Conservation (phyloP, 2,329 filamentous ascomycete species). For the Microcyclosporella mali region DNA sequence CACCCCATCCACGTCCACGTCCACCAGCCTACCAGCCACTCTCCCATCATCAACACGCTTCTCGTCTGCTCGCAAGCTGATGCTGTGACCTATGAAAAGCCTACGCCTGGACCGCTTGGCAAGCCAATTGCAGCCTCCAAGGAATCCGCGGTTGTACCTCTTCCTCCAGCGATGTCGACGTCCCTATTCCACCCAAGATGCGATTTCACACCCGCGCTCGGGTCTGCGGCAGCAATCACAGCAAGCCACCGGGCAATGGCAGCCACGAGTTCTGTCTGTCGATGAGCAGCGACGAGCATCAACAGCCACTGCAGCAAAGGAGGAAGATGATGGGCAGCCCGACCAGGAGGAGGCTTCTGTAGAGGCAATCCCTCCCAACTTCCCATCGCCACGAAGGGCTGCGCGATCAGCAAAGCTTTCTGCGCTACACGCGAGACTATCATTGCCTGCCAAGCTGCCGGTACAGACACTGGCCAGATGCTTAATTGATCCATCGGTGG, state of each 20-base stretch:
- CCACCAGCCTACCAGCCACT: too few species aligned
- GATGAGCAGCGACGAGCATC: constrained; percentile 11
- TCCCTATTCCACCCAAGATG: constrained; percentile 19
- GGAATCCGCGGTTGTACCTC: constrained; percentile 40
- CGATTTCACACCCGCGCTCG: constrained; percentile 8
- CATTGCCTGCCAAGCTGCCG: constrained; percentile 73
- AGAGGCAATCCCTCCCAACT: constrained; percentile 22
- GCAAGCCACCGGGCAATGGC: constrained; percentile 16
- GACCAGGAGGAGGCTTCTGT: constrained; percentile 24
- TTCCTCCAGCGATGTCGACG: constrained; percentile 17
- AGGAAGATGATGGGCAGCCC: constrained; percentile 22
- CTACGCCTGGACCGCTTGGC: constrained; percentile 56
- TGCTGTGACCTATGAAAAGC: constrained; percentile 31
- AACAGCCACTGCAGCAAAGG: constrained; percentile 23
- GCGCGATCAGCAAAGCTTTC: constrained; percentile 78
- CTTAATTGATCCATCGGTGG: constrained; percentile 79
- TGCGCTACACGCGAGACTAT: constrained; percentile 83
- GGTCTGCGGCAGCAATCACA: constrained; percentile 17
- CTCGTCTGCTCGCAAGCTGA: constrained; percentile 3
- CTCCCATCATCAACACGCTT: not conserved
- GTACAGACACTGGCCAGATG: constrained; percentile 79
- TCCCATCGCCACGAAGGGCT: constrained; percentile 40
- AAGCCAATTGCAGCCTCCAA: constrained; percentile 51
- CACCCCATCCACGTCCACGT: constrained; percentile 2
- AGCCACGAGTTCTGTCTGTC: constrained; percentile 7